A percentile compares a stretch with the other conserved stretches of the same genome.
phyloP scores from a whole-genome alignment of 2,329 filamentous ascomycete species.

The Furcasterigmium sp. region DNA sequence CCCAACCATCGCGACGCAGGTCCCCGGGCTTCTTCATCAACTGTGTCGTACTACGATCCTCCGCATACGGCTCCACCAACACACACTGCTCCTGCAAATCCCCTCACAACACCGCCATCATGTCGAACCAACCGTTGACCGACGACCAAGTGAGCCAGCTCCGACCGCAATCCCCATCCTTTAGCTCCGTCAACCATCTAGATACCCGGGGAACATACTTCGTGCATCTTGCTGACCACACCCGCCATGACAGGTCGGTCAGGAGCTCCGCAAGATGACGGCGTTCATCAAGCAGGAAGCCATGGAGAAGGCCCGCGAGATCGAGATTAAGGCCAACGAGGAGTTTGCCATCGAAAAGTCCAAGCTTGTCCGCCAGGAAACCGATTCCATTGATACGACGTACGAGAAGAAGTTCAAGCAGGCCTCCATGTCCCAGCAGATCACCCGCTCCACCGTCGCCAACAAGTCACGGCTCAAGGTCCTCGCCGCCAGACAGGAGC shows the following conservation, averaged over 20 bases:
- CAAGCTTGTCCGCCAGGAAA: conserved; percentile 95
- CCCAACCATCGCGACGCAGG: conserved; percentile 7
- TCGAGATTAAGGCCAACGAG: conserved; percentile 95
- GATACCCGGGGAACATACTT: not conserved
- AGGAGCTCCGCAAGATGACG: conserved; percentile 99
- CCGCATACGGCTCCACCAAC: not conserved
- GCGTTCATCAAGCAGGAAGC: conserved; percentile 99
- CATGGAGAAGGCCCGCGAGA: conserved; percentile 92
- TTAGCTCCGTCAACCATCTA: not conserved
- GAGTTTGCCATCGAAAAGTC: conserved; percentile 99
- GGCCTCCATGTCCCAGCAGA: conserved; percentile 97
- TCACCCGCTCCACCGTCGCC: conserved; percentile 89
- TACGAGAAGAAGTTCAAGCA: conserved; percentile 99
- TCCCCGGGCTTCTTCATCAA: conserved; percentile 1
- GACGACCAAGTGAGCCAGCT: conserved; percentile 15
- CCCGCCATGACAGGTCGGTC: conserved; percentile 64
- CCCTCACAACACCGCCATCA: conserved; percentile 11
- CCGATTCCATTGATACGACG: conserved; percentile 79
- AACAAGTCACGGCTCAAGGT: conserved; percentile 95
- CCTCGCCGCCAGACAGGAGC: conserved; percentile 78
- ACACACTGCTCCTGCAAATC: conserved; percentile 6
- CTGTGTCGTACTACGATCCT: not conserved
- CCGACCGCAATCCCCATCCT: not conserved
- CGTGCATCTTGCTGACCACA: not conserved
- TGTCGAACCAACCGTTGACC: conserved; percentile 15